Percentiles rank a stretch among this genome's conserved stretches.
These are phyloP conservation scores for Colletotrichum sp. DNA, from an alignment of 2,329 filamentous ascomycete species.

Conservation along the genomic window DNA sequence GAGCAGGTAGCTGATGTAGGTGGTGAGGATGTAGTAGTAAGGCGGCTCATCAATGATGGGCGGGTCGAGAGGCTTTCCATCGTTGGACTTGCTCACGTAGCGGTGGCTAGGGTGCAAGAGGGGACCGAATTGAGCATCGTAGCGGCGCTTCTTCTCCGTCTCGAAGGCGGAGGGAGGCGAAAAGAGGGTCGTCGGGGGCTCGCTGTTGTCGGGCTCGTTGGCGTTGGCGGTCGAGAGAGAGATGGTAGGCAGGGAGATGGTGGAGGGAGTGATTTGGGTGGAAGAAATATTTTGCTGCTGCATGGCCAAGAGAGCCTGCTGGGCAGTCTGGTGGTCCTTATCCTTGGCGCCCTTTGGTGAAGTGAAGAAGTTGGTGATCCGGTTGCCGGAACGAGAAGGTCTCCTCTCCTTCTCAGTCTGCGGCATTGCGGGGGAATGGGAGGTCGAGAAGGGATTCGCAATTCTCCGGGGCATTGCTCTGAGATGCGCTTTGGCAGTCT, in stretches of 20 bases:
- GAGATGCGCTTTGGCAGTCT: conserved; percentile 11
- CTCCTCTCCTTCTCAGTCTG: conserved; percentile 60
- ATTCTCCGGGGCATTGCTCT: conserved; percentile 64
- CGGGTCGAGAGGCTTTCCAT: conserved; percentile 76
- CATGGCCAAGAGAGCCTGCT: conserved; percentile 71
- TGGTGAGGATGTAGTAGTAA: conserved; percentile 96
- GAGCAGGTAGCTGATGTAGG: conserved; percentile 97
- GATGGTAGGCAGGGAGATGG: conserved; percentile 85
- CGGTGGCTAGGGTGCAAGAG: conserved; percentile 80
- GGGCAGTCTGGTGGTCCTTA: conserved; percentile 67
- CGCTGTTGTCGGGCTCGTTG: conserved; percentile 73
- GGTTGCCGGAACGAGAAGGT: conserved; percentile 63
- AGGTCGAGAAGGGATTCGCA: conserved; percentile 60
- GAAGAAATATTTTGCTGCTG: conserved; percentile 65
- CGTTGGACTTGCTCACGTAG: conserved; percentile 85
- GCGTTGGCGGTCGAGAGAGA: conserved; percentile 86
- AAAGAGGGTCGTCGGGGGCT: conserved; percentile 80
- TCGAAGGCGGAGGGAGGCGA: conserved; percentile 88
- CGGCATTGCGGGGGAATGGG: conserved; percentile 50
- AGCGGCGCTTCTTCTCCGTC: conserved; percentile 73
- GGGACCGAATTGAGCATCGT: conserved; percentile 91
- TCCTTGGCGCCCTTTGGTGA: conserved; percentile 63
- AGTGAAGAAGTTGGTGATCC: conserved; percentile 83
- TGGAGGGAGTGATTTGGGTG: conserved; percentile 71
- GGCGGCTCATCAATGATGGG: conserved; percentile 94